Percentiles rank a stretch among this genome's conserved stretches.
These are phyloP conservation scores for Polygonum aviculare DNA, from an alignment of 148 eudicot genomes.

Conservation along the genomic window DNA sequence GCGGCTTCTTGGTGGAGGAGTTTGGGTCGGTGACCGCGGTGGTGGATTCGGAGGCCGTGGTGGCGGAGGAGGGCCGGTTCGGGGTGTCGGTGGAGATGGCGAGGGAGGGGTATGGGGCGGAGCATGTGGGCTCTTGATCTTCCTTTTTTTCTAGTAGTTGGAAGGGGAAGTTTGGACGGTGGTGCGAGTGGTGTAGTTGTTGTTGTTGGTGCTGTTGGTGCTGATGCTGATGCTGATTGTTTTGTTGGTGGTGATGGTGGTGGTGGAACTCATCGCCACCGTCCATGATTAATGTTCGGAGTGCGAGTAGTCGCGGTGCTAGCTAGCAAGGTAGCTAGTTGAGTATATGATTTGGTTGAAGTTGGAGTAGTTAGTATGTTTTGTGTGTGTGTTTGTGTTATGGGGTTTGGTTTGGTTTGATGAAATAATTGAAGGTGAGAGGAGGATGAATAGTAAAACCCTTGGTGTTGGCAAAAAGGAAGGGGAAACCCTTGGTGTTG, in stretches of 20 bases:
- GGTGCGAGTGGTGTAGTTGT: conserved; percentile 32
- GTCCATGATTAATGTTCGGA: conserved; percentile 34
- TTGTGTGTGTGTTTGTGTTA: conserved; percentile 17
- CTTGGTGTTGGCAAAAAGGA: neutral
- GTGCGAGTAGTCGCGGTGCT: too few species aligned
- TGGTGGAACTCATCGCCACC: conserved; percentile 54
- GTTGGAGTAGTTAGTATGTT: conserved; percentile 17
- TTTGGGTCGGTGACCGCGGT: conserved; percentile 15
- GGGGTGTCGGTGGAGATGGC: conserved; percentile 26
- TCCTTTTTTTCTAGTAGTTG: conserved; percentile 78
- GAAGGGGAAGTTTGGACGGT: conserved; percentile 76
- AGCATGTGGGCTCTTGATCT: conserved; percentile 48
- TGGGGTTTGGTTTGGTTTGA: conserved; percentile 13
- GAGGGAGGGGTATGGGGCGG: conserved; percentile 38
- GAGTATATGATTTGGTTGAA: neutral
- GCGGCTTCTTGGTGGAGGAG: conserved; percentile 36
- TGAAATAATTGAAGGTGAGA: conserved; percentile 18
- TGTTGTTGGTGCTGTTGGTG: conserved; percentile 33
- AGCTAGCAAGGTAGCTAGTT: neutral
- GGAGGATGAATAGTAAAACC: conserved; percentile 12
- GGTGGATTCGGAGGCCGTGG: neutral
- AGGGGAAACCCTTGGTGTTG: neutral
- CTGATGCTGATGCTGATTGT: conserved; percentile 11
- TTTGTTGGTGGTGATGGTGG: conserved; percentile 17
- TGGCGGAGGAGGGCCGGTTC: conserved; percentile 11